These are phyloP conservation scores for Tricholoma matsutake DNA, from an alignment of 768 basidiomycete genomes.

Conservation along the genomic window DNA sequence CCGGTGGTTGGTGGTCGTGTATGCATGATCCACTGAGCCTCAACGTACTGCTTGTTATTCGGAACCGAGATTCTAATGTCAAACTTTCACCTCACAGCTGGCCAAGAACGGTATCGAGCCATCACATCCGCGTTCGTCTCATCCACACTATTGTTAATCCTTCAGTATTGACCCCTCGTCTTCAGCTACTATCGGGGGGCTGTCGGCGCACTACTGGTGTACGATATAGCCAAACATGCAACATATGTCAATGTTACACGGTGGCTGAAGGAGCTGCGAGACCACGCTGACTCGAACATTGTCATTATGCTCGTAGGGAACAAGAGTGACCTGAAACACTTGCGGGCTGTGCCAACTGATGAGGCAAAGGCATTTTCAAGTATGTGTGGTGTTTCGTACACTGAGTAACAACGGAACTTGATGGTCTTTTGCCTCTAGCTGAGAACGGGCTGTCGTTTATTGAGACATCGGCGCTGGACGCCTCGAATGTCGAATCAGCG, in stretches of 20 bases:
- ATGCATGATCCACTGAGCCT: not conserved
- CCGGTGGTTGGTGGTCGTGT: not conserved
- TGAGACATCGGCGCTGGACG: conserved; percentile 99
- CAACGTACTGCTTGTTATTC: not conserved
- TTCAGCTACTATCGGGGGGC: conserved; percentile 95
- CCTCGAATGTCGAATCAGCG: conserved; percentile 95
- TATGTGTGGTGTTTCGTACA: conserved; percentile 35
- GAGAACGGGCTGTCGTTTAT: conserved; percentile 94
- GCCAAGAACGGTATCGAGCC: conserved; percentile 95
- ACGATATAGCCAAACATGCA: conserved; percentile 91
- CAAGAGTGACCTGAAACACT: conserved; percentile 98
- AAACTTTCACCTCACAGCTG: conserved; percentile 50
- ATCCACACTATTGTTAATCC: conserved; percentile 3
- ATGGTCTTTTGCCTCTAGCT: conserved; percentile 40
- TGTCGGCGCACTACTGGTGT: conserved; percentile 87
- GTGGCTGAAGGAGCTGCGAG: conserved; percentile 96
- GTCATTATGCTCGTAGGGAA: conserved; percentile 97
- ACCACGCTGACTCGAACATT: conserved; percentile 91
- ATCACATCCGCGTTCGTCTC: conserved; percentile 90
- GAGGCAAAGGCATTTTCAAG: conserved; percentile 92
- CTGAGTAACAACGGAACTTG: not conserved
- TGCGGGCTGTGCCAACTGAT: conserved; percentile 94
- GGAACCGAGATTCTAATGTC: not conserved
- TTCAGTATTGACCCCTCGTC: conserved; percentile 1
- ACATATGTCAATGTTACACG: conserved; percentile 93